These are phyloP conservation scores for Pseudonitzschia pungens DNA, from an alignment of 108 stramenopile genomes.

Conservation along the genomic window DNA sequence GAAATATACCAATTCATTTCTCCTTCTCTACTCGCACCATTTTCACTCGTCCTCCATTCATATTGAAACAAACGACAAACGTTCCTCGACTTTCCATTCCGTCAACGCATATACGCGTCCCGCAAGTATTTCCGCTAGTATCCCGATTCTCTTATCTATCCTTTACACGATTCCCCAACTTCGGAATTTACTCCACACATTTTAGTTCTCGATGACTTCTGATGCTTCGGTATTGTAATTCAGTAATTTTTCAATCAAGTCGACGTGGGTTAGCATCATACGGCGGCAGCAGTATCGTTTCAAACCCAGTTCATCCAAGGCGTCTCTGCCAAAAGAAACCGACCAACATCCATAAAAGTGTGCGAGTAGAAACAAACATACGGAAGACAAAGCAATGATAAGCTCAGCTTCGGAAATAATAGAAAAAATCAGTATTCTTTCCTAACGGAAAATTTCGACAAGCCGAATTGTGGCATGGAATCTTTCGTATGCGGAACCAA, in stretches of 20 bases:
- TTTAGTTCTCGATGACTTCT: conserved; percentile 41
- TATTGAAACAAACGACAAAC: no score
- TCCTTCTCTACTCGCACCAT: no score
- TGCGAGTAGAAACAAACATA: background rate
- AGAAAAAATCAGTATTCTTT: background rate
- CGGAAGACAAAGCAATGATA: background rate
- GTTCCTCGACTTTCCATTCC: no score
- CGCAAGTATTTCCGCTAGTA: no score
- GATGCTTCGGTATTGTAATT: conserved; percentile 98
- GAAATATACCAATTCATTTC: no score
- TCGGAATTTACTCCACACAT: background rate
- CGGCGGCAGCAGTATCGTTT: conserved; percentile 99
- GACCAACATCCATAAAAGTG: no score
- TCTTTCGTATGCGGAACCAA: no score
- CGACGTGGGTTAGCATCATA: conserved; percentile 99
- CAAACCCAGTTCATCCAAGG: conserved; percentile 95
- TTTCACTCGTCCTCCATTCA: no score
- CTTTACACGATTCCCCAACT: background rate
- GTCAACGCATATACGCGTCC: no score
- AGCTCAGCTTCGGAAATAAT: background rate
- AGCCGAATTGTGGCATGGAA: no score
- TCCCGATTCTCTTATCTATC: background rate
- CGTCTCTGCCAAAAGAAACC: conserved; percentile 65
- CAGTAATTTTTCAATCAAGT: conserved; percentile 99
- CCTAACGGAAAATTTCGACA: background rate